These are phyloP conservation scores for Blastomyces gilchristii DNA, from an alignment of 2,329 filamentous ascomycete genomes.

Conservation along the genomic window DNA sequence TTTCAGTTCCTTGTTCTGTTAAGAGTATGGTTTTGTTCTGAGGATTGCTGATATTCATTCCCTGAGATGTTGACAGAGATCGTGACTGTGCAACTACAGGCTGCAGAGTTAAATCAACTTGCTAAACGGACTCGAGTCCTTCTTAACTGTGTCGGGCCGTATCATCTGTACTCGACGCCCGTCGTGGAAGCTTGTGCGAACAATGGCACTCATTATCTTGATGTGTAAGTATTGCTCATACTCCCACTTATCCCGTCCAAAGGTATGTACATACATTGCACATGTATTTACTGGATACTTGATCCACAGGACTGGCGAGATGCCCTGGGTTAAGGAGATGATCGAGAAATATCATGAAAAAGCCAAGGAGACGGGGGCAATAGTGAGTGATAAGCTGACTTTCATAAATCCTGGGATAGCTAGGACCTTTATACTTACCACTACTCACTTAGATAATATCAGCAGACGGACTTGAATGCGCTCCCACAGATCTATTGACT, in stretches of 20 bases:
- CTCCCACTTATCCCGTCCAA: background rate
- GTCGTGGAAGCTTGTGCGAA: conserved; percentile 55
- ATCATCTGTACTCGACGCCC: conserved; percentile 53
- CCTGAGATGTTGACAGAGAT: conserved; percentile 26
- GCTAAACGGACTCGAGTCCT: conserved; percentile 48
- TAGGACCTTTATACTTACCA: conserved; percentile 12
- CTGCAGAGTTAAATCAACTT: conserved; percentile 41
- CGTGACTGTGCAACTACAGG: conserved; percentile 39
- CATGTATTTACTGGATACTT: background rate
- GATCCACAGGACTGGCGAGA: conserved; percentile 46
- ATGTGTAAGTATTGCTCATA: conserved; percentile 38
- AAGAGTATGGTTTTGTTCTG: background rate
- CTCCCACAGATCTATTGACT: conserved; percentile 47
- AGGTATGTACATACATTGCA: too few relatives aligned
- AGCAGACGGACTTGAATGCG: conserved; percentile 51
- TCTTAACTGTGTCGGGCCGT: conserved; percentile 54
- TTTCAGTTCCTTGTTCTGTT: background rate
- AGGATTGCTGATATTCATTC: background rate
- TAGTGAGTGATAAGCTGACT: conserved; percentile 35
- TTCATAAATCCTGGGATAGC: background rate
- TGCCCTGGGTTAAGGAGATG: conserved; percentile 54
- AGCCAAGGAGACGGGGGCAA: conserved; percentile 50
- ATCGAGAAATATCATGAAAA: conserved; percentile 50
- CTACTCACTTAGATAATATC: conserved; percentile 43
- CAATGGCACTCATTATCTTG: conserved; percentile 57